Percentiles rank a stretch among this genome's conserved stretches.
Conservation (phyloP, 1,284 basidiomycete species). For the Meira nashicola region DNA sequence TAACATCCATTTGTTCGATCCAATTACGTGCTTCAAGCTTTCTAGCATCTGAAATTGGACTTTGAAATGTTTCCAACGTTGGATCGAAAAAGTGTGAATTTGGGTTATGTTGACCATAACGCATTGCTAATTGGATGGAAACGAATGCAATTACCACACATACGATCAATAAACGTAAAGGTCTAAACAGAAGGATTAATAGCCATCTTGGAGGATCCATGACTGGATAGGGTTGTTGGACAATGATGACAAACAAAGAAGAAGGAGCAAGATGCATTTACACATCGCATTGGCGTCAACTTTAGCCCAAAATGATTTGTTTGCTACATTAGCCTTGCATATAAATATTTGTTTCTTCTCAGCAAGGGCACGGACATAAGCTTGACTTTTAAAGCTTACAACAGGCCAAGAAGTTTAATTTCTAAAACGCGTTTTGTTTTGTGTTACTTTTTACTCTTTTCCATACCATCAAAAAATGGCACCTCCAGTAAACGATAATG, state of each 20-base stretch:
- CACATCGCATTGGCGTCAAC: too few relatives aligned
- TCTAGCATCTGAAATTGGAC: neutral
- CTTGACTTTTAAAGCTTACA: too few relatives aligned
- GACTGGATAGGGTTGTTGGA: too few relatives aligned
- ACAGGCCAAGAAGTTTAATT: too few relatives aligned
- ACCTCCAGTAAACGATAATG: neutral
- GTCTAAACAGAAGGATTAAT: neutral
- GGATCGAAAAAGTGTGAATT: conserved; percentile 10
- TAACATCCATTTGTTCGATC: neutral
- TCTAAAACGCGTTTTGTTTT: too few relatives aligned
- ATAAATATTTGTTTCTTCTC: too few relatives aligned
- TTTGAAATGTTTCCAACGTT: neutral
- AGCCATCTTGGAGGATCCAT: neutral
- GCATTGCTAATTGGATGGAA: neutral
- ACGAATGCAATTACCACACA: neutral
- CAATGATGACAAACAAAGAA: too few relatives aligned
- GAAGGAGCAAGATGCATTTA: too few relatives aligned
- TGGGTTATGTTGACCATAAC: conserved; percentile 1
- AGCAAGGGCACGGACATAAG: too few relatives aligned
- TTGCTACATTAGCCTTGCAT: too few relatives aligned
- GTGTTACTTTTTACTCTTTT: too few relatives aligned
- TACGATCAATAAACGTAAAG: neutral
- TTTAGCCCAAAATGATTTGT: too few relatives aligned
- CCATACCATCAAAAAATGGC: conserved; percentile 1
- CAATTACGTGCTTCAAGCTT: neutral